A percentile compares a stretch with the other conserved stretches of the same genome.
These are phyloP conservation scores for Trypanosoma boissoni DNA, from an alignment of 208 protist species.

Conservation along the genomic window DNA sequence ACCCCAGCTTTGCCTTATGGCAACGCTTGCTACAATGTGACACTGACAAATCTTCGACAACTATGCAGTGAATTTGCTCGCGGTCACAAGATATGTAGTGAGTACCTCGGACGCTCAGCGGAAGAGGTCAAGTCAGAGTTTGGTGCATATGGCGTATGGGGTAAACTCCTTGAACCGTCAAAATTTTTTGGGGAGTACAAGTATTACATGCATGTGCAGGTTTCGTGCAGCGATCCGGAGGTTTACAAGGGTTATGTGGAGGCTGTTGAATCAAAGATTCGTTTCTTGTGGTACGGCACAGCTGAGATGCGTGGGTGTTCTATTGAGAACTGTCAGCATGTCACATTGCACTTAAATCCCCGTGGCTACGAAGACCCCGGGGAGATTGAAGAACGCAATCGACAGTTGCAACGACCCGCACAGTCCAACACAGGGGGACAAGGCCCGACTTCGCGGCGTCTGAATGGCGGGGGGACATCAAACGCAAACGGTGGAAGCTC, in stretches of 20 bases:
- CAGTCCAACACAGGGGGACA: too few species aligned
- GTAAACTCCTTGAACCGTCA: constrained; percentile 66
- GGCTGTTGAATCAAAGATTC: constrained; percentile 86
- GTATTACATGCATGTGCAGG: constrained; percentile 82
- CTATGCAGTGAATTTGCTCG: constrained; percentile 94
- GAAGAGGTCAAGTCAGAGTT: constrained; percentile 51
- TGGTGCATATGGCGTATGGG: constrained; percentile 78
- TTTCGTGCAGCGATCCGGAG: constrained; percentile 70
- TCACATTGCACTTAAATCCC: constrained; percentile 77
- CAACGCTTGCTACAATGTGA: constrained; percentile 98
- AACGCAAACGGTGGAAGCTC: neutral
- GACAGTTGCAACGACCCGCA: constrained; percentile 24
- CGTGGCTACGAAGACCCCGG: constrained; percentile 77
- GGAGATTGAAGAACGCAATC: constrained; percentile 52
- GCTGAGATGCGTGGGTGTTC: constrained; percentile 61
- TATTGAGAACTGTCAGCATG: constrained; percentile 69
- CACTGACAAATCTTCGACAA: constrained; percentile 91
- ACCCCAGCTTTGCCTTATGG: constrained; percentile 97
- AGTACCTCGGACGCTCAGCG: constrained; percentile 37
- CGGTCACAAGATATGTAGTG: constrained; percentile 78
- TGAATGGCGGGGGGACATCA: too few species aligned
- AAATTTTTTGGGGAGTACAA: constrained; percentile 81
- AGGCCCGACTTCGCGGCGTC: too few species aligned
- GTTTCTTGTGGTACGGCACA: constrained; percentile 80
- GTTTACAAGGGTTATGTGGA: constrained; percentile 81